A percentile compares a stretch with the other conserved stretches of the same genome.
Conservation (phyloP, 441 rosid species). For the Melastoma candidum region DNA sequence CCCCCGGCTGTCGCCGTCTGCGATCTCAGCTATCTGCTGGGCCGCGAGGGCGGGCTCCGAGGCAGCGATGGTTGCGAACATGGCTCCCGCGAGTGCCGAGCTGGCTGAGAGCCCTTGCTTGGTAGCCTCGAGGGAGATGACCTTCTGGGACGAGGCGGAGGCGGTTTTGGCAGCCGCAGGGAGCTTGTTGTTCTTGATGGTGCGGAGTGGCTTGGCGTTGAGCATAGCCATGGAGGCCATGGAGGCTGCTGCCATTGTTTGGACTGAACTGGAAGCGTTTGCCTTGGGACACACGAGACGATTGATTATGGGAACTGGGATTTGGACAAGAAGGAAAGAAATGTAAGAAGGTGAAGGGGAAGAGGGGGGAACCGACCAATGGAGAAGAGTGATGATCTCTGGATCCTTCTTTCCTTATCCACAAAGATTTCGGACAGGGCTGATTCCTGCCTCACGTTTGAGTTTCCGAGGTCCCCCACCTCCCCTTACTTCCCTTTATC, state of each 20-base stretch:
- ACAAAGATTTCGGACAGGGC: too few relatives aligned
- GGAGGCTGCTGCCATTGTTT: conserved; percentile 48
- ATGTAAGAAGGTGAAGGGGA: too few relatives aligned
- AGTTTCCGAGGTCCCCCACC: too few relatives aligned
- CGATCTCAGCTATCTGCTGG: conserved; percentile 66
- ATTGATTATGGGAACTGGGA: too few relatives aligned
- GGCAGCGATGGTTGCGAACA: conserved; percentile 57
- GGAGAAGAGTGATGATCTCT: too few relatives aligned
- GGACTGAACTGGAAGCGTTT: too few relatives aligned
- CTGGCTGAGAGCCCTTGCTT: conserved; percentile 10
- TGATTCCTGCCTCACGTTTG: too few relatives aligned
- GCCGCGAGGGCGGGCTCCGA: conserved; percentile 78
- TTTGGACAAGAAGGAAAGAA: too few relatives aligned
- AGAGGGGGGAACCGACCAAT: too few relatives aligned
- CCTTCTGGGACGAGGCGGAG: not conserved
- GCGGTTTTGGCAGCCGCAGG: conserved; percentile 1
- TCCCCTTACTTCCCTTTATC: too few relatives aligned
- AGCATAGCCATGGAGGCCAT: conserved; percentile 57
- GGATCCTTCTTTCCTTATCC: too few relatives aligned
- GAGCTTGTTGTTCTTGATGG: conserved; percentile 8
- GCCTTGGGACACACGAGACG: too few relatives aligned
- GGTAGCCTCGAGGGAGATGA: conserved; percentile 10
- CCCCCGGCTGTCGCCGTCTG: conserved; percentile 84
- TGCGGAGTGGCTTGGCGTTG: conserved; percentile 45
- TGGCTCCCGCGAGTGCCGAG: conserved; percentile 61